These are phyloP conservation scores for Afroboletus lepidellus DNA, from an alignment of 1,284 basidiomycete species.

Conservation along the genomic window DNA sequence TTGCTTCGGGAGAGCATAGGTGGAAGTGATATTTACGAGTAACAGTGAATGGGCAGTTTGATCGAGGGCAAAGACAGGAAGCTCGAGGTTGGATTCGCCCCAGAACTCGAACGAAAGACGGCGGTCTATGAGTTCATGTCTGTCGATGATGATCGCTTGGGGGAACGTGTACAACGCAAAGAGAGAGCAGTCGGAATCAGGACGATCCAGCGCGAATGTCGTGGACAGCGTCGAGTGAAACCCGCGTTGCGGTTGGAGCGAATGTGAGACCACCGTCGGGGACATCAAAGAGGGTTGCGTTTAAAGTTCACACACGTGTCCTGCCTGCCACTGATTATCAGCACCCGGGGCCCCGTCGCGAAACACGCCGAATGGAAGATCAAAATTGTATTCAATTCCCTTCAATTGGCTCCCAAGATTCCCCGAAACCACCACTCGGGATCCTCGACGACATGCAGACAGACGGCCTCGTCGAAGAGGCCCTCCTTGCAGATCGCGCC, in stretches of 20 bases:
- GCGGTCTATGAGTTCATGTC: constrained; percentile 30
- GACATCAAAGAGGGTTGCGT: constrained; percentile 9
- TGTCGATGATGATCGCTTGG: constrained; percentile 30
- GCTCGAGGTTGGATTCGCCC: constrained; percentile 33
- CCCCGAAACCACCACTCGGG: constrained; percentile 14
- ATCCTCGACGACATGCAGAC: constrained; percentile 33
- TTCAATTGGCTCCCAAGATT: constrained; percentile 3
- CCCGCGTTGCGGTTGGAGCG: constrained; percentile 23
- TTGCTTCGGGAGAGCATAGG: constrained; percentile 2
- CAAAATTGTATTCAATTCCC: constrained; percentile 17
- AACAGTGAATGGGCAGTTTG: constrained; percentile 19
- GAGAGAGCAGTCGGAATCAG: constrained; percentile 17
- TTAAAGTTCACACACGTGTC: background rate
- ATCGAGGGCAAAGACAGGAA: constrained; percentile 34
- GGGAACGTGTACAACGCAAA: constrained; percentile 31
- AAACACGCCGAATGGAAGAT: constrained; percentile 17
- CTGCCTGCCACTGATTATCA: no score
- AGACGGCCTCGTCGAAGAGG: constrained; percentile 18
- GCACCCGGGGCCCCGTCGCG: background rate
- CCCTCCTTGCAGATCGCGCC: constrained; percentile 14
- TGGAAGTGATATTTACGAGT: constrained; percentile 22
- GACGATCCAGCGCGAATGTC: constrained; percentile 12
- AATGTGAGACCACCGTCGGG: constrained; percentile 20
- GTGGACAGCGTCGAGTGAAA: constrained; percentile 36
- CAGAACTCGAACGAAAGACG: constrained; percentile 31